phyloP scores from a whole-genome alignment of 2,329 filamentous ascomycete genomes.

The Penicillium sp. region DNA sequence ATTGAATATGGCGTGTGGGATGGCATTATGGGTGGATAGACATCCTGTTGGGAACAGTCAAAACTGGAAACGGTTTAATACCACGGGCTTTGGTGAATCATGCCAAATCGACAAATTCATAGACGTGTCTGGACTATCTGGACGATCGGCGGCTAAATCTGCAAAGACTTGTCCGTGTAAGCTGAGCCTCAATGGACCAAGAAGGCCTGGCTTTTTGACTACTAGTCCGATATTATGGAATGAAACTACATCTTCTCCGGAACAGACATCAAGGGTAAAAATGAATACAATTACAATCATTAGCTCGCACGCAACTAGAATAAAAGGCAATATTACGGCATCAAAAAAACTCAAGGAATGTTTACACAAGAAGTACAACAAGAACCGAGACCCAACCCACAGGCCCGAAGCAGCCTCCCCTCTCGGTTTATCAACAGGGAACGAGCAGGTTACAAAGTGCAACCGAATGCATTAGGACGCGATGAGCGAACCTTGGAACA shows the following conservation, averaged over 20 bases:
- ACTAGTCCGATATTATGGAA: neutral
- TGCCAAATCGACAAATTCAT: neutral
- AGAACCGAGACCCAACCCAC: neutral
- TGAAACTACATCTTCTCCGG: too few relatives aligned
- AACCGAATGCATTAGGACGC: constrained; percentile 25
- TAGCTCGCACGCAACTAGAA: constrained; percentile 1
- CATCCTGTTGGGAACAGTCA: neutral
- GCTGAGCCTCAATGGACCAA: neutral
- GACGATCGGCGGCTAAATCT: neutral
- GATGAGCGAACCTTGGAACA: constrained; percentile 14
- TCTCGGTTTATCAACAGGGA: constrained; percentile 5
- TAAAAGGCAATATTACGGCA: constrained; percentile 8
- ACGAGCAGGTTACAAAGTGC: constrained; percentile 13
- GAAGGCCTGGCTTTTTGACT: too few relatives aligned
- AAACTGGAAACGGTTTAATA: neutral
- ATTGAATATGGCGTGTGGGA: neutral
- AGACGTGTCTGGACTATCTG: too few relatives aligned
- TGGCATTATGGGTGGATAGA: neutral
- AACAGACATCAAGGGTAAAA: neutral
- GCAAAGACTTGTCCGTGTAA: neutral
- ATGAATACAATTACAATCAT: constrained; percentile 5
- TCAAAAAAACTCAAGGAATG: constrained; percentile 23
- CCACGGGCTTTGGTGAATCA: neutral
- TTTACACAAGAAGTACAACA: constrained; percentile 23
- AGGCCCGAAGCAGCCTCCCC: constrained; percentile 1